Evolutionary conservation across 306 rosid genomes (phyloP).

Genomic region (Casuarina glauca): DNA sequence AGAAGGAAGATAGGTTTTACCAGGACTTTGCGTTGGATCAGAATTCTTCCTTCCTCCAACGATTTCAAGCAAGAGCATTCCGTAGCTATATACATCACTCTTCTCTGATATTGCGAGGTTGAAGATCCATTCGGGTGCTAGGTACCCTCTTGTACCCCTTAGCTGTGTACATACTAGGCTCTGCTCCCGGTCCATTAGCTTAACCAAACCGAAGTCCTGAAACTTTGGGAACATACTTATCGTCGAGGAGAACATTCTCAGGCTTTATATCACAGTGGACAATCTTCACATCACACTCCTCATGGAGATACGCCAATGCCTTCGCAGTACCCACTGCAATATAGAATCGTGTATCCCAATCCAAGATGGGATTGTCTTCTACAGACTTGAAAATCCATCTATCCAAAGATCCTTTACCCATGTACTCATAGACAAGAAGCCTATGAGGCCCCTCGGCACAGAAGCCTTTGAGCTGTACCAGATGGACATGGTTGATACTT

Average conservation of each 20-base stretch:
- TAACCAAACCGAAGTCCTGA: constrained; percentile 48
- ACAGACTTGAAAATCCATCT: constrained; percentile 50
- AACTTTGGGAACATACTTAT: constrained; percentile 33
- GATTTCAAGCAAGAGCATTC: constrained; percentile 44
- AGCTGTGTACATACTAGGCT: constrained; percentile 32
- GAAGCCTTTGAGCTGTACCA: constrained; percentile 32
- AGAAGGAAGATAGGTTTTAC: constrained; percentile 34
- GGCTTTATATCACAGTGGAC: constrained; percentile 50
- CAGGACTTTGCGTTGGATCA: constrained; percentile 23
- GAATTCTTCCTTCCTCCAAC: constrained; percentile 33
- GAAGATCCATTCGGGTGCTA: constrained; percentile 49
- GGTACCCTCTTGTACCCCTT: constrained; percentile 47
- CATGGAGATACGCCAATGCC: constrained; percentile 43
- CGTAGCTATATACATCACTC: constrained; percentile 46
- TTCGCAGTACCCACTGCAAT: constrained; percentile 41
- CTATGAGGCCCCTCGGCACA: constrained; percentile 68
- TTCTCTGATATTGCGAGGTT: constrained; percentile 39
- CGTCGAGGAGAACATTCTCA: constrained; percentile 44
- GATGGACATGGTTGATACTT: constrained; percentile 40
- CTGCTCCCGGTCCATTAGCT: constrained; percentile 32
- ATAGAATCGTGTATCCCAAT: constrained; percentile 43
- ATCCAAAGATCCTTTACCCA: constrained; percentile 74
- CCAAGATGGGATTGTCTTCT: constrained; percentile 12
- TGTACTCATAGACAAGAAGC: constrained; percentile 60
- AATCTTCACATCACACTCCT: constrained; percentile 46